phyloP scores from a whole-genome alignment of 83 land plant species.

The Thuja plicata region DNA sequence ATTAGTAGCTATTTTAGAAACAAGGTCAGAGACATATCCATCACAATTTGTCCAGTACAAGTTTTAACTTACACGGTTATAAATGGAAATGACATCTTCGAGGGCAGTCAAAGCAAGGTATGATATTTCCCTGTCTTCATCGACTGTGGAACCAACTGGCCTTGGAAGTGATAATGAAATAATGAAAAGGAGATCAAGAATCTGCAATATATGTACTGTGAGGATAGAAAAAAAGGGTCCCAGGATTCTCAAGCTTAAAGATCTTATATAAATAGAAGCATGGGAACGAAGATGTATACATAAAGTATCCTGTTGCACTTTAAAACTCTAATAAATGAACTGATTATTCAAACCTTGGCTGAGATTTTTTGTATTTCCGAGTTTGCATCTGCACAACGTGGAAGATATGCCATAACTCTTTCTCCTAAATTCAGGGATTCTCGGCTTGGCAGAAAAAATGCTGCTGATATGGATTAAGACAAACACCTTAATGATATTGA shows the following conservation, averaged over 20 bases:
- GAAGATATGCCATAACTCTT: slow-evolving; percentile 82
- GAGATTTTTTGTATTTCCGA: slow-evolving; percentile 69
- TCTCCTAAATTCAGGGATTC: slow-evolving; percentile 84
- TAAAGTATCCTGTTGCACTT: background rate
- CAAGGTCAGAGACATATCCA: background rate
- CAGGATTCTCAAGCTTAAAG: slow-evolving; percentile 1
- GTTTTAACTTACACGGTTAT: slow-evolving; percentile 70
- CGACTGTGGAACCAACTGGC: slow-evolving; percentile 49
- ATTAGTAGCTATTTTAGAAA: background rate
- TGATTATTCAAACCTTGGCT: slow-evolving; percentile 64
- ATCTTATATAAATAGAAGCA: background rate
- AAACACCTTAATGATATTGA: background rate
- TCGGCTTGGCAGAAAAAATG: slow-evolving; percentile 85
- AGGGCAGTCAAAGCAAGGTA: slow-evolving; percentile 80
- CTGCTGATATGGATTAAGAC: slow-evolving; percentile 37
- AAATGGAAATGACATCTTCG: slow-evolving; percentile 92
- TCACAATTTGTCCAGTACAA: background rate
- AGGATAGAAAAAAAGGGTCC: background rate
- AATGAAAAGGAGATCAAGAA: slow-evolving; percentile 88
- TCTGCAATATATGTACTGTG: slow-evolving; percentile 34
- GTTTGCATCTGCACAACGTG: slow-evolving; percentile 89
- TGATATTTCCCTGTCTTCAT: slow-evolving; percentile 60
- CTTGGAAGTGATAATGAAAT: slow-evolving; percentile 81
- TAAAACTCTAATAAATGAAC: background rate
- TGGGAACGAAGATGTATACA: background rate